A percentile compares a stretch with the other conserved stretches of the same genome.
Conservation (phyloP, 495 filamentous ascomycete genomes). For the Astrothelium macrocarpum region DNA sequence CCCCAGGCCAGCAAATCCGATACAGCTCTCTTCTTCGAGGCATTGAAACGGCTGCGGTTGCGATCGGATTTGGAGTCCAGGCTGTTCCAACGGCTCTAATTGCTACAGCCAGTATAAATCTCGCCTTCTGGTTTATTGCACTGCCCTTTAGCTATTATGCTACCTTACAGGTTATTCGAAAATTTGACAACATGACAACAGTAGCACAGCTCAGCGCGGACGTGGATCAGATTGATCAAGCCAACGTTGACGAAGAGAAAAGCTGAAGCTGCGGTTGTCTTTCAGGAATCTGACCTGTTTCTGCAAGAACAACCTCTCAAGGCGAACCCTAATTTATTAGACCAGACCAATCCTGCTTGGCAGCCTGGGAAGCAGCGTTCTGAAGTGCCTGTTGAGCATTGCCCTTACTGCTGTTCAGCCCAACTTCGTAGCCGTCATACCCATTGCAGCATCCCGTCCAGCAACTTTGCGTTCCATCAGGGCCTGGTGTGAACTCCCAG, state of each 20-base stretch:
- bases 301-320: no score
- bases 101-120: slow-evolving; percentile 36
- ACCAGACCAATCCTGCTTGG: slow-evolving; percentile 10
- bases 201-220: no score
- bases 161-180: slow-evolving; percentile 33
- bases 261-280: no score
- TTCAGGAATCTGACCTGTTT: no score
- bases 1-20: slow-evolving; percentile 36
- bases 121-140: slow-evolving; percentile 34
- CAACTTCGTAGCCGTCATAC: slow-evolving; percentile 16
- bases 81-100: slow-evolving; percentile 37
- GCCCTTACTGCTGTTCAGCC: slow-evolving; percentile 12
- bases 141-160: slow-evolving; percentile 39
- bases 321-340: not conserved
- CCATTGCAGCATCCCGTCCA: slow-evolving; percentile 7
- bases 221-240: no score
- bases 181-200: slow-evolving; percentile 20
- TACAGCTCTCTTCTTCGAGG: slow-evolving; percentile 36
- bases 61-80: slow-evolving; percentile 37
- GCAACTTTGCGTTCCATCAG: slow-evolving; percentile 7
- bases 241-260: no score
- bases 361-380: slow-evolving; percentile 5
- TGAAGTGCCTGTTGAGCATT: slow-evolving; percentile 7
- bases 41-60: slow-evolving; percentile 36
- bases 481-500: slow-evolving; percentile 15